phyloP scores from a whole-genome alignment of 1,284 basidiomycete species.

The Cryptococcus floricola region DNA sequence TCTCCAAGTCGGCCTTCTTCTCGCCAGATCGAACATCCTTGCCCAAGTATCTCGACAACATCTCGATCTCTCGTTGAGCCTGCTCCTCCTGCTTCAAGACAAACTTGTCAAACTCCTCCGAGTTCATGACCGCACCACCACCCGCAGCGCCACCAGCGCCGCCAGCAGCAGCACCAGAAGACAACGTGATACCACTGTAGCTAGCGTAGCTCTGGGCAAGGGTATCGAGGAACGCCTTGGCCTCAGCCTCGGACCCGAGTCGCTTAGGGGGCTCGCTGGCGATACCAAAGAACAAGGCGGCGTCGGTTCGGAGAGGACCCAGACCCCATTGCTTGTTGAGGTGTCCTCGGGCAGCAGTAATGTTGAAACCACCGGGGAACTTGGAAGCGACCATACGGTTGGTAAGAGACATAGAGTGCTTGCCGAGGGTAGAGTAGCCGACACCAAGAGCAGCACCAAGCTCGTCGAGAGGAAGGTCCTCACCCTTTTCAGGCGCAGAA shows the following conservation, averaged over 20 bases:
- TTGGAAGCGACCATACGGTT: constrained; percentile 90
- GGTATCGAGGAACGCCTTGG: constrained; percentile 87
- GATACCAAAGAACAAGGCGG: constrained; percentile 83
- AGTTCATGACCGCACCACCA: constrained; percentile 86
- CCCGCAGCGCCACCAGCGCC: constrained; percentile 59
- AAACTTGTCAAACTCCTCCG: constrained; percentile 97
- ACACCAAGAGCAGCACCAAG: constrained; percentile 78
- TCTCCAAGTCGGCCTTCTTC: constrained; percentile 81
- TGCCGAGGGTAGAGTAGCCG: constrained; percentile 82
- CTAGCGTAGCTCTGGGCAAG: constrained; percentile 81
- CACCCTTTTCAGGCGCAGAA: constrained; percentile 93
- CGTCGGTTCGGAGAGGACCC: constrained; percentile 81
- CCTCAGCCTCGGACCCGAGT: constrained; percentile 84
- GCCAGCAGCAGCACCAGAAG: constrained; percentile 60
- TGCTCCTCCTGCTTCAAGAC: constrained; percentile 89
- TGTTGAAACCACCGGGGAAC: constrained; percentile 98
- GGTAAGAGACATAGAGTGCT: constrained; percentile 88
- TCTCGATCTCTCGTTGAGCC: constrained; percentile 86
- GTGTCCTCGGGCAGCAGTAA: constrained; percentile 85
- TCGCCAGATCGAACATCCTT: constrained; percentile 89
- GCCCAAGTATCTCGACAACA: constrained; percentile 93
- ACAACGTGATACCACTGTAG: constrained; percentile 80
- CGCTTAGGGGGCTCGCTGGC: constrained; percentile 93
- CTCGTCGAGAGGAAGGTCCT: constrained; percentile 93
- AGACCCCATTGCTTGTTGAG: constrained; percentile 91